Percentiles rank a stretch among this genome's conserved stretches.
Conservation (phyloP, 2,329 filamentous ascomycete species). For the Aspergillus novofumigatus region DNA sequence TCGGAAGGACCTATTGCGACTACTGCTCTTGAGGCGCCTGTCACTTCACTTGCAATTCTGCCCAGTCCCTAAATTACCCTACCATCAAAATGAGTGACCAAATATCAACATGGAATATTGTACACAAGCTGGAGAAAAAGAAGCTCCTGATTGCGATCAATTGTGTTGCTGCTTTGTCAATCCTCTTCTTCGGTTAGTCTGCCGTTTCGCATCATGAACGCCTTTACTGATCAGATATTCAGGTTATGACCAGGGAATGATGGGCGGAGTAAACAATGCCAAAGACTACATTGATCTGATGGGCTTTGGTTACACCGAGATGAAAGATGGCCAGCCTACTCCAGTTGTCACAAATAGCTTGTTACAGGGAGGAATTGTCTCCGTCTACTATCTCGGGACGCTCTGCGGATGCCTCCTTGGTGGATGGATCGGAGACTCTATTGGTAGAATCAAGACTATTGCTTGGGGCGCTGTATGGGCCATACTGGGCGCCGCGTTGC, state of each 20-base stretch:
- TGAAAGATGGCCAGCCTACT: slow-evolving; percentile 38
- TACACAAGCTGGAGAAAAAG: slow-evolving; percentile 53
- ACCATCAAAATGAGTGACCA: slow-evolving; percentile 31
- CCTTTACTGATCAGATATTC: background rate
- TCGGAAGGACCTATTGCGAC: background rate
- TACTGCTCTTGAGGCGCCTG: background rate
- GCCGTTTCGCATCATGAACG: background rate
- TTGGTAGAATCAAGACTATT: slow-evolving; percentile 62
- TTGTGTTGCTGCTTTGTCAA: slow-evolving; percentile 59
- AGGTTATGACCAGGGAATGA: slow-evolving; percentile 50
- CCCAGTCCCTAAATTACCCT: background rate
- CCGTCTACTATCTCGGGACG: slow-evolving; percentile 57
- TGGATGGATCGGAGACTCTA: slow-evolving; percentile 60
- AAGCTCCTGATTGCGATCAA: slow-evolving; percentile 59
- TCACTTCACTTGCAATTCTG: background rate
- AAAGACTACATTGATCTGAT: slow-evolving; percentile 62
- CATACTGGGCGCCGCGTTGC: slow-evolving; percentile 58
- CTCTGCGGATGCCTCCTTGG: slow-evolving; percentile 61
- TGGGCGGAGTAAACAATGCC: slow-evolving; percentile 63
- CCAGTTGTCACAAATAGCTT: slow-evolving; percentile 57
- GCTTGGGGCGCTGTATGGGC: slow-evolving; percentile 56
- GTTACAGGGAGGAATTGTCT: slow-evolving; percentile 61
- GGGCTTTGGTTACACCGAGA: slow-evolving; percentile 59
- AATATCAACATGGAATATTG: slow-evolving; percentile 46
- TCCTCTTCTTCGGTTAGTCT: slow-evolving; percentile 59